Evolutionary conservation across 2,329 filamentous ascomycete genomes (phyloP).

Genomic region (Aspergillus awamori): DNA sequence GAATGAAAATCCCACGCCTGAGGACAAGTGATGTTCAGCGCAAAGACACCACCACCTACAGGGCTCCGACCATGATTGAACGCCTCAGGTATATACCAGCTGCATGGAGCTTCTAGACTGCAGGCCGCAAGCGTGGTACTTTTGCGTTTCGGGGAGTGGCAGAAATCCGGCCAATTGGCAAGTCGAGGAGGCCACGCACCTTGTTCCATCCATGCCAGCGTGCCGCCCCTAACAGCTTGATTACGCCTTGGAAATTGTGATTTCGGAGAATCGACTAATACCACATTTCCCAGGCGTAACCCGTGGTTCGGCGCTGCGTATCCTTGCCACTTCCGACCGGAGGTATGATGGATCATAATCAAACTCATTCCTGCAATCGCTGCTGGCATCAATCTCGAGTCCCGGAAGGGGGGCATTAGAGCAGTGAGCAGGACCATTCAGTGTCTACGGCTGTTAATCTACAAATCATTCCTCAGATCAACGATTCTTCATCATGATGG

Average conservation of each 20-base stretch:
- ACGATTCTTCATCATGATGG: conserved; percentile 15
- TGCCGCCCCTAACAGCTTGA: not conserved
- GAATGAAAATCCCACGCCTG: not conserved
- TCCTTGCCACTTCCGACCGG: conserved; percentile 16
- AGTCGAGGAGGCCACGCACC: conserved; percentile 24
- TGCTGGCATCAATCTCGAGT: not conserved
- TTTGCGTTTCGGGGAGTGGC: conserved; percentile 14
- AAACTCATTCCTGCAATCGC: conserved; percentile 1
- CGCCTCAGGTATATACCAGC: conserved; percentile 5
- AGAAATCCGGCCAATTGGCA: conserved; percentile 14
- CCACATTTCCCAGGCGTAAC: not conserved
- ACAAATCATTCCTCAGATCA: not conserved
- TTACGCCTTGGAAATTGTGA: not conserved
- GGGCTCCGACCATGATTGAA: conserved; percentile 2
- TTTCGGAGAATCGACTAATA: not conserved
- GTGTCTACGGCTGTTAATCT: not conserved
- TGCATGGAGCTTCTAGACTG: conserved; percentile 15
- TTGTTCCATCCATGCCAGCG: conserved; percentile 16
- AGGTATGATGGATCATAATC: conserved; percentile 23
- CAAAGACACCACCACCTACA: conserved; percentile 3
- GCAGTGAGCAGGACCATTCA: not conserved
- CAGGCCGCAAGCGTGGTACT: conserved; percentile 10
- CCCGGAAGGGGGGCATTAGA: not conserved
- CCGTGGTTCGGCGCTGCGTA: conserved; percentile 13
- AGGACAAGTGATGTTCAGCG: not conserved